Percentiles rank a stretch among this genome's conserved stretches.
These are phyloP conservation scores for Omphalea diandra DNA, from an alignment of 441 rosid species.

Conservation along the genomic window DNA sequence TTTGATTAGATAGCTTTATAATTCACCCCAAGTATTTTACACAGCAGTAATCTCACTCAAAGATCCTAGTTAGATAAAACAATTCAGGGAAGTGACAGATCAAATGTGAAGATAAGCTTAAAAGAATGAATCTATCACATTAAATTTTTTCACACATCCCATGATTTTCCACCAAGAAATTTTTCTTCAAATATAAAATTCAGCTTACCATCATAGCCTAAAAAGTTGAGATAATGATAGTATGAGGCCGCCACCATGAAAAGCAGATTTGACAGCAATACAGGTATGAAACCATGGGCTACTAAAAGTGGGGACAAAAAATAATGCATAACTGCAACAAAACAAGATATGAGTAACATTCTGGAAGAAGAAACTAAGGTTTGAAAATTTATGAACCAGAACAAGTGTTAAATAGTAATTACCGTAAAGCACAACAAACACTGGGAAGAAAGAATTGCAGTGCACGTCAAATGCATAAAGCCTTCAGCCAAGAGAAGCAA, in stretches of 20 bases:
- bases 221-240: constrained; percentile 96
- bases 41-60: neutral
- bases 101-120: neutral
- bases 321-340: constrained; percentile 78
- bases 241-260: constrained; percentile 91
- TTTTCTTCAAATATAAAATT: neutral
- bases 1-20: neutral
- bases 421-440: constrained; percentile 94
- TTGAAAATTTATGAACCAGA: neutral
- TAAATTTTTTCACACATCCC: neutral
- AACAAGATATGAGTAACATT: constrained; percentile 20
- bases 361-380: constrained; percentile 9
- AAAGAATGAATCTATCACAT: neutral
- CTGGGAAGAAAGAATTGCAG: constrained; percentile 99
- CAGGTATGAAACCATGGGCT: constrained; percentile 83
- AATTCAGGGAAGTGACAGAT: neutral
- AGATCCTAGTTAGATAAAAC: neutral
- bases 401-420: constrained; percentile 30
- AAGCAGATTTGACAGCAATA: constrained; percentile 78
- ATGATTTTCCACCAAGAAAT: neutral
- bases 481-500: constrained; percentile 46
- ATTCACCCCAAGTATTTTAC: neutral
- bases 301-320: constrained; percentile 83
- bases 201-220: constrained; percentile 91
- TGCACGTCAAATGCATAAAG: constrained; percentile 97